Conservation (phyloP, 2,329 filamentous ascomycete genomes). For the Rutstroemia sp. region DNA sequence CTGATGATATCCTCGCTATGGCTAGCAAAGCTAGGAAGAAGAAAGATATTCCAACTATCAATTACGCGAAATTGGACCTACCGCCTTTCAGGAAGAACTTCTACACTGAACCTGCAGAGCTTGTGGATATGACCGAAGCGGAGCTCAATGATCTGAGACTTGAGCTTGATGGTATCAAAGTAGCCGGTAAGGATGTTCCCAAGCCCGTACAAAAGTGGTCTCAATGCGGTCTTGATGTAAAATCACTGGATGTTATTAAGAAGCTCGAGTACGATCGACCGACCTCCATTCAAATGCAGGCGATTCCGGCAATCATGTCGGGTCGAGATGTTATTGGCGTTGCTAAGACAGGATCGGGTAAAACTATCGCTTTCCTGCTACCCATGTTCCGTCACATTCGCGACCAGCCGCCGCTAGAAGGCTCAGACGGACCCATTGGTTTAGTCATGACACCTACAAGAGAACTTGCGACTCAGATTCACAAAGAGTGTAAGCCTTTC, state of each 20-base stretch:
- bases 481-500: slow-evolving; percentile 91
- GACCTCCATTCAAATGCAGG: slow-evolving; percentile 92
- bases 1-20: slow-evolving; percentile 57
- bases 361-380: slow-evolving; percentile 90
- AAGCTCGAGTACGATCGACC: slow-evolving; percentile 79
- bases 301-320: slow-evolving; percentile 90
- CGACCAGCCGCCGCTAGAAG: slow-evolving; percentile 76
- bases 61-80: slow-evolving; percentile 82
- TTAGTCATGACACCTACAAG: slow-evolving; percentile 91
- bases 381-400: slow-evolving; percentile 98
- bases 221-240: slow-evolving; percentile 82
- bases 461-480: slow-evolving; percentile 89
- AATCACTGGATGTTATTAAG: slow-evolving; percentile 79
- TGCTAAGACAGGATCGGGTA: slow-evolving; percentile 95
- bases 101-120: slow-evolving; percentile 82
- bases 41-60: slow-evolving; percentile 83
- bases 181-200: slow-evolving; percentile 78
- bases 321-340: slow-evolving; percentile 93
- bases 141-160: slow-evolving; percentile 75
- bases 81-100: slow-evolving; percentile 88
- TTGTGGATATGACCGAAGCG: slow-evolving; percentile 74
- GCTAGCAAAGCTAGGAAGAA: slow-evolving; percentile 65
- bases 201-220: slow-evolving; percentile 96
- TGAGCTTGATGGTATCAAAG: slow-evolving; percentile 92
- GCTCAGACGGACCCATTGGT: slow-evolving; percentile 79